Percentiles rank a stretch among this genome's conserved stretches.
phyloP scores from a whole-genome alignment of 2,329 filamentous ascomycete genomes.

The Lecanoromycetidae sp. region DNA sequence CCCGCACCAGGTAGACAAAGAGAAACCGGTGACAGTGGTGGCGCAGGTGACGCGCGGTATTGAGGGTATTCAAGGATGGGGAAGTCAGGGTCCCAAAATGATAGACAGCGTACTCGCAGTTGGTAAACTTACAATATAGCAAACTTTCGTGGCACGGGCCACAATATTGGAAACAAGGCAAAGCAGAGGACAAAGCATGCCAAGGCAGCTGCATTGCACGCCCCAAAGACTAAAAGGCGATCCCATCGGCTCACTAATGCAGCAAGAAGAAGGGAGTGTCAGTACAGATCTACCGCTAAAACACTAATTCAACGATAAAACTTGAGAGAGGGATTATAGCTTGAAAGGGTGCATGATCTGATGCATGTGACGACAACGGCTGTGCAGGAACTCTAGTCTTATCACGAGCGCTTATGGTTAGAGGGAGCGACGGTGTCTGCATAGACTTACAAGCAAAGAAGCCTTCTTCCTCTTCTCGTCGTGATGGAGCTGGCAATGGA shows the following conservation, averaged over 20 bases:
- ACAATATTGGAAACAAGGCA: constrained; percentile 72
- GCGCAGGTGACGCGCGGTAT: constrained; percentile 5
- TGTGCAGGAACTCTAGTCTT: constrained; percentile 31
- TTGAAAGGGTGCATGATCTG: constrained; percentile 21
- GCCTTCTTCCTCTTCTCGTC: constrained; percentile 87
- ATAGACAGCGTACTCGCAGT: not conserved
- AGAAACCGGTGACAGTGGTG: not conserved
- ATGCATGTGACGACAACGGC: constrained; percentile 29
- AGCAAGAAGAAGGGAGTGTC: constrained; percentile 12
- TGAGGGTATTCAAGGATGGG: not conserved
- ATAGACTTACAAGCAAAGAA: constrained; percentile 80
- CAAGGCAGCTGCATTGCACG: constrained; percentile 77
- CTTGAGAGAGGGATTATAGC: constrained; percentile 6
- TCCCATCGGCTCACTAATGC: constrained; percentile 89
- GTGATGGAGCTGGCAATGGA: constrained; percentile 68
- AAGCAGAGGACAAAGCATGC: constrained; percentile 92
- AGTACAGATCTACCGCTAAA: constrained; percentile 14
- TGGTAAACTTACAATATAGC: constrained; percentile 73
- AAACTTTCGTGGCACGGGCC: constrained; percentile 80
- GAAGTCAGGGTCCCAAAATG: too few species aligned
- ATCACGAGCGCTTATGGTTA: constrained; percentile 19
- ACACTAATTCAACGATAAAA: not conserved
- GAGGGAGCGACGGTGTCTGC: constrained; percentile 5
- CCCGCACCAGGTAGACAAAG: not conserved
- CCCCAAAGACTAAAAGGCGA: constrained; percentile 79